Evolutionary conservation across 352 stramenopile genomes (phyloP).

Genomic region (Globisporangium acanthophoron): DNA sequence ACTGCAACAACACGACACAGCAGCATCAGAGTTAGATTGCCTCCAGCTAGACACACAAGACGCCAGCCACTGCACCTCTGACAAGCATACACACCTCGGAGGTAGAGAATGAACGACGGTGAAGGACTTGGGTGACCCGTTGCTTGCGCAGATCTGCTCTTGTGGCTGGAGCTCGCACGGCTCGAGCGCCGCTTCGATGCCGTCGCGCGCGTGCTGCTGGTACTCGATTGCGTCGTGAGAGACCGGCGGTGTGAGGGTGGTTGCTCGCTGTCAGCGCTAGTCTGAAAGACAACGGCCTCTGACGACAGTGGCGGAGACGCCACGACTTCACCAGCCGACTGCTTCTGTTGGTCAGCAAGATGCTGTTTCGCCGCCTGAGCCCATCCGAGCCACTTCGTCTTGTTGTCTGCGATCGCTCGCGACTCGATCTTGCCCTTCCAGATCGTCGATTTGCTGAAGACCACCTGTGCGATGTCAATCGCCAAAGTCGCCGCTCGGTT

Average conservation of each 20-base stretch:
- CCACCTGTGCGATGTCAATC: conserved; percentile 28
- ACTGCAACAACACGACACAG: conserved; percentile 13
- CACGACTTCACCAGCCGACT: neutral
- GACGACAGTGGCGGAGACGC: neutral
- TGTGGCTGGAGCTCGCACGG: conserved; percentile 7
- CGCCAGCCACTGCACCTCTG: neutral
- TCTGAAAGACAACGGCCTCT: neutral
- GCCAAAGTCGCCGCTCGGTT: neutral
- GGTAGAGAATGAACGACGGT: conserved; percentile 14
- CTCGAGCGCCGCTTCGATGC: conserved; percentile 7
- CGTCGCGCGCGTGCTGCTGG: neutral
- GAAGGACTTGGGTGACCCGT: conserved; percentile 3
- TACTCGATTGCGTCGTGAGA: neutral
- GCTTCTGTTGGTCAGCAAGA: conserved; percentile 12
- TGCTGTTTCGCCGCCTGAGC: conserved; percentile 54
- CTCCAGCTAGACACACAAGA: neutral
- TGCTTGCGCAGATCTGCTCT: neutral
- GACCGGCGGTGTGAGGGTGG: neutral
- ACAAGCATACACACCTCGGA: conserved; percentile 11
- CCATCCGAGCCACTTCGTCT: conserved; percentile 68
- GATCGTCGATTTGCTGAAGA: conserved; percentile 81
- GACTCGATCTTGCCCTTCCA: conserved; percentile 80
- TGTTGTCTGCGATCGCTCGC: conserved; percentile 69
- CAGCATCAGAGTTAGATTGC: neutral
- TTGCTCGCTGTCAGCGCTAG: neutral